Conservation (phyloP, 2,329 filamentous ascomycete species). For the Incumbomyces lentus region DNA sequence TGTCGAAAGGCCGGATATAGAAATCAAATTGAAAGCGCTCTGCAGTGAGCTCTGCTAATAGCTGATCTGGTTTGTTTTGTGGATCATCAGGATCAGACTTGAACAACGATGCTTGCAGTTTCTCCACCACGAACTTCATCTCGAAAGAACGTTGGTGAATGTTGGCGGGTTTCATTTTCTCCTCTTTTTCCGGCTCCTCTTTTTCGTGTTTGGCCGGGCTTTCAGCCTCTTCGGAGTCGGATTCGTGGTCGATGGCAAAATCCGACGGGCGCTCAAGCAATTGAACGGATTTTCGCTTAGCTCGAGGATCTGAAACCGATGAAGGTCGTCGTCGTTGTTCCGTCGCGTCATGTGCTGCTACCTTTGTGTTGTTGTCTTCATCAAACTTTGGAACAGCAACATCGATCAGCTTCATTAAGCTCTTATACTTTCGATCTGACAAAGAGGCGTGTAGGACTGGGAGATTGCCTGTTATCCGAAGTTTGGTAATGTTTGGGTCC, state of each 20-base stretch:
- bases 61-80: conserved; percentile 56
- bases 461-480: conserved; percentile 81
- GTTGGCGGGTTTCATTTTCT: conserved; percentile 34
- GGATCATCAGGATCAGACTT: conserved; percentile 66
- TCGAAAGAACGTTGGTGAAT: conserved; percentile 87
- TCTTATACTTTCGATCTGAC: conserved; percentile 95
- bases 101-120: conserved; percentile 84
- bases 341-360: conserved; percentile 17
- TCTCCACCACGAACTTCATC: conserved; percentile 92
- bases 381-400: conserved; percentile 81
- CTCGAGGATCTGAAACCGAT: conserved; percentile 24
- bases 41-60: conserved; percentile 84
- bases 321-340: conserved; percentile 24
- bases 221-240: conserved; percentile 46
- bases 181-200: conserved; percentile 51
- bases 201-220: conserved; percentile 22
- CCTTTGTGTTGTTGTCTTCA: conserved; percentile 28
- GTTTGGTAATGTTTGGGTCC: conserved; percentile 81
- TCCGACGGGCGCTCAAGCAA: conserved; percentile 48
- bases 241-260: conserved; percentile 68
- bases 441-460: conserved; percentile 85
- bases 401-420: conserved; percentile 88
- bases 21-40: conserved; percentile 81
- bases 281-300: conserved; percentile 29
- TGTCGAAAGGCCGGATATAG: conserved; percentile 79